These are phyloP conservation scores for Cryphonectria parasitica DNA, from an alignment of 2,329 filamentous ascomycete genomes.

Conservation along the genomic window DNA sequence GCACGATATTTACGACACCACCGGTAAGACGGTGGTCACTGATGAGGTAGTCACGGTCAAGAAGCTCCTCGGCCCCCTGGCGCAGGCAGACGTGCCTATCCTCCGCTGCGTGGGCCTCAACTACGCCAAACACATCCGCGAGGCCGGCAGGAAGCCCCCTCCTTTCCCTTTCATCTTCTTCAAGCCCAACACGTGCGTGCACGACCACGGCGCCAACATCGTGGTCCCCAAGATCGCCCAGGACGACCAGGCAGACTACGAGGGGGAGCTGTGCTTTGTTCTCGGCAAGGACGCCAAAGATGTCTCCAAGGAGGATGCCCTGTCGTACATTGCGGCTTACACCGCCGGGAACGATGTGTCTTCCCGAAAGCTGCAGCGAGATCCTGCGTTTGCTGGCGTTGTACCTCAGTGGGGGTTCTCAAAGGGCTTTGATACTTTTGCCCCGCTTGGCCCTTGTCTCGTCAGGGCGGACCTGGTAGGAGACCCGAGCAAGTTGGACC, in stretches of 20 bases:
- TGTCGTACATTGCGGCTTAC: slow-evolving; percentile 57
- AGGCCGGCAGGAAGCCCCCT: slow-evolving; percentile 54
- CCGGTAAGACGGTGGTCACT: slow-evolving; percentile 52
- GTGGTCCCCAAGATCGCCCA: slow-evolving; percentile 53
- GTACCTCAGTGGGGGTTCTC: slow-evolving; percentile 62
- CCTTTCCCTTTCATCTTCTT: slow-evolving; percentile 56
- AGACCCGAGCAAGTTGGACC: slow-evolving; percentile 46
- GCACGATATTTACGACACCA: slow-evolving; percentile 52
- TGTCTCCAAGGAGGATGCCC: slow-evolving; percentile 47
- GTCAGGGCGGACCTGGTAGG: slow-evolving; percentile 47
- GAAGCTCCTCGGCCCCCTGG: slow-evolving; percentile 56
- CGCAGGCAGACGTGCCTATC: slow-evolving; percentile 55
- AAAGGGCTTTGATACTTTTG: slow-evolving; percentile 61
- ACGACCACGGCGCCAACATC: slow-evolving; percentile 43
- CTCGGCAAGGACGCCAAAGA: slow-evolving; percentile 49
- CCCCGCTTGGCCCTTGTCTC: slow-evolving; percentile 55
- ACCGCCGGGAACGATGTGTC: slow-evolving; percentile 60
- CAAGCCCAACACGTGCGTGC: slow-evolving; percentile 49
- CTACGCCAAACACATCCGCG: slow-evolving; percentile 61
- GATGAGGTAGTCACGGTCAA: slow-evolving; percentile 59
- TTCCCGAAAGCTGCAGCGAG: slow-evolving; percentile 54
- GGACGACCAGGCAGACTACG: slow-evolving; percentile 52
- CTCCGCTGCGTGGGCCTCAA: slow-evolving; percentile 63
- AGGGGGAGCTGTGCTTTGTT: slow-evolving; percentile 51
- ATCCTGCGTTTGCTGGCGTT: slow-evolving; percentile 51